Percentiles rank a stretch among this genome's conserved stretches.
These are phyloP conservation scores for Camillea tinctor DNA, from an alignment of 2,329 filamentous ascomycete species.

Conservation along the genomic window DNA sequence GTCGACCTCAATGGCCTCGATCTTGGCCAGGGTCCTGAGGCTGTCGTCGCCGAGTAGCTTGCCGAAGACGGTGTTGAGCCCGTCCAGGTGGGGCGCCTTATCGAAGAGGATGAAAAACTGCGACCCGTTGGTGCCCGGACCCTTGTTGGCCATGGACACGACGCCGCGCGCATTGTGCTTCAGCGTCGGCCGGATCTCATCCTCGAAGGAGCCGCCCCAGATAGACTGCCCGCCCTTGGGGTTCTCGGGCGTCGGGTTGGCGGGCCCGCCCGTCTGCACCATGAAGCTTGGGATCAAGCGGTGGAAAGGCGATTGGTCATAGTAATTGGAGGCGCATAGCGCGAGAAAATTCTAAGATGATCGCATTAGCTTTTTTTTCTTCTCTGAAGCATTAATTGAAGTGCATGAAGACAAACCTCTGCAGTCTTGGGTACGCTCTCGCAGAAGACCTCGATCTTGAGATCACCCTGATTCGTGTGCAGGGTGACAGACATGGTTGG, in stretches of 20 bases:
- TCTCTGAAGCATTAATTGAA: slow-evolving; percentile 2
- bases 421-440: slow-evolving; percentile 91
- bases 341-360: slow-evolving; percentile 76
- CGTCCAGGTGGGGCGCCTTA: slow-evolving; percentile 76
- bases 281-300: slow-evolving; percentile 80
- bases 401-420: slow-evolving; percentile 53
- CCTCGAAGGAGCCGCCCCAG: slow-evolving; percentile 71
- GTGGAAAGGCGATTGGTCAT: slow-evolving; percentile 74
- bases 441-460: slow-evolving; percentile 97
- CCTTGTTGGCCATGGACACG: slow-evolving; percentile 78
- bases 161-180: slow-evolving; percentile 68
- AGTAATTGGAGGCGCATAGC: slow-evolving; percentile 77
- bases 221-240: slow-evolving; percentile 71
- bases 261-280: slow-evolving; percentile 70
- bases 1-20: slow-evolving; percentile 72
- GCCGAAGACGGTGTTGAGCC: slow-evolving; percentile 81
- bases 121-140: slow-evolving; percentile 69
- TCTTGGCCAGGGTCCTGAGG: slow-evolving; percentile 63
- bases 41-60: slow-evolving; percentile 67
- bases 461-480: slow-evolving; percentile 83
- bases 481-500: slow-evolving; percentile 65
- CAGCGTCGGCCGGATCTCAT: slow-evolving; percentile 73
- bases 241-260: slow-evolving; percentile 52
- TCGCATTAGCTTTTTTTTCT: slow-evolving; percentile 9
- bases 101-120: slow-evolving; percentile 83